Conservation (phyloP, 2,329 filamentous ascomycete genomes). For the Fusarium sp. region DNA sequence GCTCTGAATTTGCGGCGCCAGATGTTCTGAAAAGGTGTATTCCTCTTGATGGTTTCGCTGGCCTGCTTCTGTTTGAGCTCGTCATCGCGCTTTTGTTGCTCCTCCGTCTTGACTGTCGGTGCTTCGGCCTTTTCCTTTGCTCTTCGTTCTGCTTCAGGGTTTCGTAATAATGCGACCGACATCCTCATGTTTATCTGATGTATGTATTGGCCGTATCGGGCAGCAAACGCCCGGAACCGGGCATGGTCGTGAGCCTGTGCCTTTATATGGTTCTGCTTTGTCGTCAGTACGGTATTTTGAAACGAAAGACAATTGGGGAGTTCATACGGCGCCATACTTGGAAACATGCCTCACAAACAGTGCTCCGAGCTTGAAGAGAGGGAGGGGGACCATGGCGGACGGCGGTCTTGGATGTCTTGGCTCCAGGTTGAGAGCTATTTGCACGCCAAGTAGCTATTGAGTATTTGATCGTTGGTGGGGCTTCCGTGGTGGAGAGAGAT, state of each 20-base stretch:
- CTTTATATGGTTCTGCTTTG: conserved; percentile 74
- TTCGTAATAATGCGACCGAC: conserved; percentile 71
- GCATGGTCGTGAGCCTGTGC: conserved; percentile 76
- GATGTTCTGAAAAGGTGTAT: conserved; percentile 63
- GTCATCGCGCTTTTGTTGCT: conserved; percentile 71
- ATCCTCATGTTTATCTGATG: conserved; percentile 78
- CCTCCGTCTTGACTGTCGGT: conserved; percentile 76
- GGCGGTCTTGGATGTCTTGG: conserved; percentile 41
- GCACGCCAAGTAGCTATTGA: conserved; percentile 12
- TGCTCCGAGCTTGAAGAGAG: conserved; percentile 76
- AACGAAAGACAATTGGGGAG: neutral
- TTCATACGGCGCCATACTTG: conserved; percentile 77
- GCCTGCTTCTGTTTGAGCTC: conserved; percentile 58
- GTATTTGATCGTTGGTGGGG: conserved; percentile 40
- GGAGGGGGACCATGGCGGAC: conserved; percentile 72
- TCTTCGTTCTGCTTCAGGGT: conserved; percentile 69
- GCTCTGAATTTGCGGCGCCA: conserved; percentile 75
- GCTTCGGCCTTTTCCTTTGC: conserved; percentile 75
- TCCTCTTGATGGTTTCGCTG: conserved; percentile 48
- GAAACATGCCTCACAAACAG: conserved; percentile 77
- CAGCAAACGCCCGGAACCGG: conserved; percentile 72
- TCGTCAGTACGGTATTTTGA: conserved; percentile 29
- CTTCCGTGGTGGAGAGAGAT: conserved; percentile 3
- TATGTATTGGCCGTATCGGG: conserved; percentile 73
- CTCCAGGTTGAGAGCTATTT: conserved; percentile 32